These are phyloP conservation scores for Bacidia rubella DNA, from an alignment of 495 filamentous ascomycete species.

Conservation along the genomic window DNA sequence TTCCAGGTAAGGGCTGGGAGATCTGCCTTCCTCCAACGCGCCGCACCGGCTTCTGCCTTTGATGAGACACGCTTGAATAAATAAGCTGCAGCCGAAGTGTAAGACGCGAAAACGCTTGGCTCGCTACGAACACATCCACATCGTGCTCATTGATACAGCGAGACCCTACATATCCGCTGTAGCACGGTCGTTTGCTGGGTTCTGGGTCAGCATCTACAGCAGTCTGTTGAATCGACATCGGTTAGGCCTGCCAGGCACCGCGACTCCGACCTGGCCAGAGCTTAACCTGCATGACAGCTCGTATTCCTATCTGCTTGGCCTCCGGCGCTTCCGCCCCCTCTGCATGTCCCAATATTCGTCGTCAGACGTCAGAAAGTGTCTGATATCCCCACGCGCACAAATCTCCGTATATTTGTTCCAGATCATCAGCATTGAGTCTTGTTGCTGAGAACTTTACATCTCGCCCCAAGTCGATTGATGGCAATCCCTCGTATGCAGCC, in stretches of 20 bases:
- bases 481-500: neutral
- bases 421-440: neutral
- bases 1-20: neutral
- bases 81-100: neutral
- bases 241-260: neutral
- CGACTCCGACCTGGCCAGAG: neutral
- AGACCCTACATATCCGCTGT: neutral
- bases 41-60: slow-evolving; percentile 1
- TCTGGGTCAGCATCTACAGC: neutral
- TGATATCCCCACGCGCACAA: neutral
- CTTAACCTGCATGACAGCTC: neutral
- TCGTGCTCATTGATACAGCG: neutral
- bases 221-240: neutral
- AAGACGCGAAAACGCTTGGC: neutral
- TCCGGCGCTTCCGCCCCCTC: neutral
- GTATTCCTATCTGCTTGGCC: neutral
- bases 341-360: neutral
- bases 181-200: neutral
- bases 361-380: neutral
- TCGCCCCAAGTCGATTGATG: neutral
- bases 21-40: neutral
- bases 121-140: neutral
- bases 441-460: no score
- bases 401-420: neutral
- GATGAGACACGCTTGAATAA: neutral